phyloP scores from a whole-genome alignment of 2,329 filamentous ascomycete species.

The Epichloe amarillans region DNA sequence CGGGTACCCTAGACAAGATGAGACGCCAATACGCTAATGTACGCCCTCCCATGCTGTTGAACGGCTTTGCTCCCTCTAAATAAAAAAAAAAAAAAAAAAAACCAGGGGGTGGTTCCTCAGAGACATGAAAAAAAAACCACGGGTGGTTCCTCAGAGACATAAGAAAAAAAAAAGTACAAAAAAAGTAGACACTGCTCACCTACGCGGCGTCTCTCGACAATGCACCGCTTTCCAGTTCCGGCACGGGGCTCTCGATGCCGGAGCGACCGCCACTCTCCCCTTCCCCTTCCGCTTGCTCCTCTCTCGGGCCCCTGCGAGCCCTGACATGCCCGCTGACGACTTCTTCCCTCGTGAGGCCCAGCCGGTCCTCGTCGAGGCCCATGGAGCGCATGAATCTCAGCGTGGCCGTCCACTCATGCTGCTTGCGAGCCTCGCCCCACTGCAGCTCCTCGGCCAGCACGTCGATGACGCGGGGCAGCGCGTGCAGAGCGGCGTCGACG shows the following conservation, averaged over 20 bases:
- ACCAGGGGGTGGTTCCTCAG: no score
- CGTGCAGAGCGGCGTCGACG: conserved; percentile 54
- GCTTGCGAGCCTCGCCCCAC: conserved; percentile 48
- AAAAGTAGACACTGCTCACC: no score
- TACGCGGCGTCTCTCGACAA: conserved; percentile 1
- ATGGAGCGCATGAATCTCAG: conserved; percentile 31
- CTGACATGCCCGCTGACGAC: conserved; percentile 5
- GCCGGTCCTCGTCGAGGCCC: conserved; percentile 23
- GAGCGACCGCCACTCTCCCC: background rate
- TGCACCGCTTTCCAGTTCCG: background rate
- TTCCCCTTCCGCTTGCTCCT: background rate
- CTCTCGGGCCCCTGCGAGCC: background rate
- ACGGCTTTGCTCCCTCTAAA: no score
- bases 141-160: no score
- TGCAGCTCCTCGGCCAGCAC: conserved; percentile 56
- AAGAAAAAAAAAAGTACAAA: background rate
- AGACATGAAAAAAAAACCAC: background rate
- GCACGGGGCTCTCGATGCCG: background rate
- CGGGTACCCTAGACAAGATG: no score
- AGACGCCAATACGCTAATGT: no score
- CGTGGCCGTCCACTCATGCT: conserved; percentile 40
- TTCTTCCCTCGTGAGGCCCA: conserved; percentile 10
- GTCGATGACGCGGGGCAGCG: conserved; percentile 57
- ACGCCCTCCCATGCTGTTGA: no score
- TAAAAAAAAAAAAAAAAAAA: no score